Evolutionary conservation across 306 rosid genomes (phyloP), one percentile per base, ranked within the genome.

Genomic region (Castanea crenata): DNA sequence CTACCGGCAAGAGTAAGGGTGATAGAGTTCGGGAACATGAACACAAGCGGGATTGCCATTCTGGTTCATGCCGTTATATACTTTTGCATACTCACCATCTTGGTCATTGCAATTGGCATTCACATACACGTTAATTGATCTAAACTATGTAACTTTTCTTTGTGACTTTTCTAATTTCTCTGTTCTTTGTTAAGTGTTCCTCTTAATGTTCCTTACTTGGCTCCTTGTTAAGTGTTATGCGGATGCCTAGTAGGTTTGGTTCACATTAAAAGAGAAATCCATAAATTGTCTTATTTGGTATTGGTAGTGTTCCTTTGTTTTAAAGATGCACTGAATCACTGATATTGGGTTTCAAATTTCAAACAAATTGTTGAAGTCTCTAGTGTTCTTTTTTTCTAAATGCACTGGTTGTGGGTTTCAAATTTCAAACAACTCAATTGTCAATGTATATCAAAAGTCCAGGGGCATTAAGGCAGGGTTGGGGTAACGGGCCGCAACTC

Each of bases 11-110:
- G 96, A 84, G 61, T 69, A 49, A 83, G 98, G 54, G 87, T 92
- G 58, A 81, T 96, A 81, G 99, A 96, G 86, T 96, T 96, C 73
- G 99, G 99, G 11, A 96, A 90, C 92, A 93, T 96, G 99, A n/a
- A 19, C 83, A 96, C 99, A 13, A 96, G 99, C 69, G 99, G 99
- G 63, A 93, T 96, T 68, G 90, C 99, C 65, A 91, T 96, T 85
- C 88, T 96, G 83, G 76, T 96, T 76, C 99, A 95, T 79, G 98
- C 99, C 78, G 23, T 95, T 69, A 83, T 95, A 23, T 95, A 71
- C 90, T 95, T 93, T 77, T 90, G 96, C 83, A 83, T 95, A 81
- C 71, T 91, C 69, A 95, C 98, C 79, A 91, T 95, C 76, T 78
- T 95, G 86, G 35, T 90, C 83, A 74, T 93, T 73, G 99, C 97